Evolutionary conservation across 768 basidiomycete species (phyloP).

Genomic region (Trametes cinnabarina): DNA sequence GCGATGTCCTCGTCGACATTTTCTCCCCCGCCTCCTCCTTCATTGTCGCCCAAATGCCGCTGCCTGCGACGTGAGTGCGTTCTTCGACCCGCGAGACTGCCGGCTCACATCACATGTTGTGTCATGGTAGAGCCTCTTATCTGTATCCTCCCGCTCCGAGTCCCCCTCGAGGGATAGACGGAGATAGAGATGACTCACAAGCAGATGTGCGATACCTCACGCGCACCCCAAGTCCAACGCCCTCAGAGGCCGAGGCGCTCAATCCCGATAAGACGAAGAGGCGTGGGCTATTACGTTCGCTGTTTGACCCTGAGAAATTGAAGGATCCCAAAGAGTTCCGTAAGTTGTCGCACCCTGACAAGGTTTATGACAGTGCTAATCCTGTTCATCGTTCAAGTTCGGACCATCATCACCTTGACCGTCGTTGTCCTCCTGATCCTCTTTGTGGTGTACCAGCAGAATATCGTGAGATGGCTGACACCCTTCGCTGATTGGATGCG

Average conservation of each 20-base stretch:
- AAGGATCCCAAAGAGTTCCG: slow-evolving; percentile 3
- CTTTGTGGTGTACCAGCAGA: slow-evolving; percentile 42
- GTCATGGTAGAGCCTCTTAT: not conserved
- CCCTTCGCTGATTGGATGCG: slow-evolving; percentile 66
- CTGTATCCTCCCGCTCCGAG: not conserved
- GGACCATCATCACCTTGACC: slow-evolving; percentile 21
- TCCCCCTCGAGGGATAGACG: not conserved
- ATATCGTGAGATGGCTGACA: slow-evolving; percentile 66
- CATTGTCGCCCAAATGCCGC: too few relatives aligned
- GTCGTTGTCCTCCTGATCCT: slow-evolving; percentile 37
- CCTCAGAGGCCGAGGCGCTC: not conserved
- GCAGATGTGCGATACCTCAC: slow-evolving; percentile 8
- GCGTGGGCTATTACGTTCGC: not conserved
- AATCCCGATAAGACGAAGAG: not conserved
- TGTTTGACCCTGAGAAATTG: not conserved
- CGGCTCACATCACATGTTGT: not conserved
- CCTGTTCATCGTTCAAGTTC: slow-evolving; percentile 29
- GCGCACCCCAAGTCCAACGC: slow-evolving; percentile 5
- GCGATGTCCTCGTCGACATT: too few relatives aligned
- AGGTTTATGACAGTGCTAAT: too few relatives aligned
- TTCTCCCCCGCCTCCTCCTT: too few relatives aligned
- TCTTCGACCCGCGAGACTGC: too few relatives aligned
- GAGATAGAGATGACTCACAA: not conserved
- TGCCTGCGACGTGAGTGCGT: too few relatives aligned
- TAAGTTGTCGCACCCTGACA: too few relatives aligned